Evolutionary conservation across 176 grass and related monocot genomes (phyloP).

Genomic region (Echinochloa phyllopogon): DNA sequence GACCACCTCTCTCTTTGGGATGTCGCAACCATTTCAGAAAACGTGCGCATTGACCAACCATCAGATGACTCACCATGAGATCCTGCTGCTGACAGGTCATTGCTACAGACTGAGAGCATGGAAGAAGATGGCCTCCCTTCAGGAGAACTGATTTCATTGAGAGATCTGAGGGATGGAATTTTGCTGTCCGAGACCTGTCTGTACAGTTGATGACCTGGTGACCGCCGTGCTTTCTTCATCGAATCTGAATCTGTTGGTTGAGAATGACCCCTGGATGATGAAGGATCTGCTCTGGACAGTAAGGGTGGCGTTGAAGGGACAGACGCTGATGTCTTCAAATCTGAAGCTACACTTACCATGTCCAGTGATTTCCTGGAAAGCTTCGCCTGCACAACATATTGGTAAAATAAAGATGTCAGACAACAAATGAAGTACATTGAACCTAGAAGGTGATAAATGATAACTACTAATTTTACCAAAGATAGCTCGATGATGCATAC

Average conservation of each 20-base stretch:
- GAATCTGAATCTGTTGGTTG: slow-evolving; percentile 54
- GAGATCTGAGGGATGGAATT: slow-evolving; percentile 85
- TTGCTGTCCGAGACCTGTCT: slow-evolving; percentile 88
- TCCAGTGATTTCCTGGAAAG: slow-evolving; percentile 57
- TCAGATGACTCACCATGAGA: slow-evolving; percentile 76
- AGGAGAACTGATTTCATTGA: slow-evolving; percentile 67
- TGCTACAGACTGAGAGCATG: slow-evolving; percentile 65
- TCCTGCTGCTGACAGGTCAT: slow-evolving; percentile 55
- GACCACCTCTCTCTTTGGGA: slow-evolving; percentile 85
- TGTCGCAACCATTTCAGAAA: slow-evolving; percentile 87
- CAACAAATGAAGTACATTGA: not conserved
- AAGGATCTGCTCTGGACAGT: slow-evolving; percentile 52
- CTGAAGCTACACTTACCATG: slow-evolving; percentile 55
- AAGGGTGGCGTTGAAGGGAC: slow-evolving; percentile 58
- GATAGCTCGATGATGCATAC: slow-evolving; percentile 40
- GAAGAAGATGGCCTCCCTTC: slow-evolving; percentile 63
- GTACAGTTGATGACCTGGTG: slow-evolving; percentile 83
- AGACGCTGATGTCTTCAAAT: slow-evolving; percentile 59
- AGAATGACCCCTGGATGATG: slow-evolving; percentile 50
- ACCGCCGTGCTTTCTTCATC: slow-evolving; percentile 67
- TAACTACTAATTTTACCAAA: not conserved
- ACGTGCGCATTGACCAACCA: slow-evolving; percentile 95
- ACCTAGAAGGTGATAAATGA: not conserved
- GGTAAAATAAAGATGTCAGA: slow-evolving; percentile 25
- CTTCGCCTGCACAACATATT: slow-evolving; percentile 43